Base-by-base conservation (phyloP, 306 rosid species). In the Corylus avellana region DNA sequence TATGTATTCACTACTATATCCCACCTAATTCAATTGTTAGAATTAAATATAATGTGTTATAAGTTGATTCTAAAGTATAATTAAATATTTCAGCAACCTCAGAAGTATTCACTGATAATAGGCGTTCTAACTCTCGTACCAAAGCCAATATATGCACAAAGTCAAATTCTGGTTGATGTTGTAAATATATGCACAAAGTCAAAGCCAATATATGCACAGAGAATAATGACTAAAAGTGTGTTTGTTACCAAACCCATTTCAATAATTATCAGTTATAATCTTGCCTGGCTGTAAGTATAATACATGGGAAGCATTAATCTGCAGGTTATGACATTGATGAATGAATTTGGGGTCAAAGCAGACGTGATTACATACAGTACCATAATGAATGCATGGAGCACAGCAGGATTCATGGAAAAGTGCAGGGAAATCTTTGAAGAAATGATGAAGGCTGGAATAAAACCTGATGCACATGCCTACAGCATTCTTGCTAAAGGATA, bases 351-450 rank as follows among this genome's bases (percentile, higher is more conserved):
- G 25, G 85, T 91, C 75, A 82, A 82, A 79, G 92, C 92, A 69
- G 97, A 91, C 75, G 89, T 91, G 78, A 76, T 91, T 77, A 88
- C 97, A 68, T 91, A 74, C 66, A 91, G 97, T 73, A 83, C 91
- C 44, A 85, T 89, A 74, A 88, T 91, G 93, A 91, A 89, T 89
- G 93, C 90, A 55, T 91, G 93, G 97, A 86, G 97, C 91, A 81
- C 88, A 74, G 93, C 93, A 25, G 92, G 97, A 79, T 88, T 83
- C 80, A 77, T 89, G 86, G 91, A 74, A 67, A 88, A 89, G 75
- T 85, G 92, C 87, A 85, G 82, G 79, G 86, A 89, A 85, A 57
- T 89, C 73, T 91, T 85, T 44, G 57, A 86, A 73, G 87, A 88
- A 56, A 89, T 88, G 97, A 78, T 88, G 79, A 85, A 89, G 77